Base-by-base conservation (phyloP, 2,329 filamentous ascomycete genomes). In the Leptographium lundbergii region DNA sequence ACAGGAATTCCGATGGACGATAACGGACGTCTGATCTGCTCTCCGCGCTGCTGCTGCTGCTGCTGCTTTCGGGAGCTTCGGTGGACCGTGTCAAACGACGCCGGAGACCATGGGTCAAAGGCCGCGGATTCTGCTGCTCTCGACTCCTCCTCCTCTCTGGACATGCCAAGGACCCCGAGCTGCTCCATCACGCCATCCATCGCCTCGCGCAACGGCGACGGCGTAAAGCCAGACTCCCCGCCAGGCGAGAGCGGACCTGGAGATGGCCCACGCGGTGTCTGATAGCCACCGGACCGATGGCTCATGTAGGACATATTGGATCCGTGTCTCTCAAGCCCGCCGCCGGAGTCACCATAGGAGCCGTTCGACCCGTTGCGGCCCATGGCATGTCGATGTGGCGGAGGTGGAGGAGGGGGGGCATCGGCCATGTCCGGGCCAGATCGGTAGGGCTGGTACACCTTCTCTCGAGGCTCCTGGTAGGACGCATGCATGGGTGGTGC, bases 171-270 rank as follows among this genome's bases (percentile, higher is more conserved):
- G 61, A 91, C 91, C 68, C 95, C 87, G 51, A 99, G 73, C 59
- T 94, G 95, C 64, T 94, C 90, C 84, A 97, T 96, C 4, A 99
- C 91, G 71, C 95, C 92, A 68, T 97, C 92, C 91, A 99, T 99
- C 1, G 94, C 94, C 70, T 91, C 90, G 61, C 94, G 81, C 3
- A 99, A 75, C 0, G 94, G 94, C 2, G 94, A 97, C 1, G 94
- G 94, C 0, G 94, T 99, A 69, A 89, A 75, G 1, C 84, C 84
- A 52, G 79, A 81, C 39, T 77, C 81, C 47, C 76, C 75, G 53
- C 78, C 82, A 2, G 88, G 84, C 6, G 89, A 91, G 4, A 83
- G 83, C 3, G 85, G 86, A 42, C 75, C 77, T 0, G 87, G 86
- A 1, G 88, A 89, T 7, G 77, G 76, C 63, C 71, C 78, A 61